Evolutionary conservation across 2,329 filamentous ascomycete species (phyloP).

Genomic region (Paecilomyces dactylethromorphus): DNA sequence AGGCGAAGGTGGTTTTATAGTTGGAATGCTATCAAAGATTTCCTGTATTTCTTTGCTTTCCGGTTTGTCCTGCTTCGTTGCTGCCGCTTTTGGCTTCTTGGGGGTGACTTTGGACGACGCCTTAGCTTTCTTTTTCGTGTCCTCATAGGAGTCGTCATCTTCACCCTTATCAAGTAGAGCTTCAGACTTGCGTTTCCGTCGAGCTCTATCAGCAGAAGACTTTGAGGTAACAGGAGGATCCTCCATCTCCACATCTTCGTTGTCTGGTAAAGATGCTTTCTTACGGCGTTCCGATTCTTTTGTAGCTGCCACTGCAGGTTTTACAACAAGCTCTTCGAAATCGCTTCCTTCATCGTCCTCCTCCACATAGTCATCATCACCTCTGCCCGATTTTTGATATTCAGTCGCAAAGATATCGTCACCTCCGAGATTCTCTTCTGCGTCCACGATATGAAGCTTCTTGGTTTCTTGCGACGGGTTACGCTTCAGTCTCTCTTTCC

Average conservation of each 20-base stretch:
- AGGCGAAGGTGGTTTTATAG: slow-evolving; percentile 74
- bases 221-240: slow-evolving; percentile 42
- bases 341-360: slow-evolving; percentile 60
- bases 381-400: slow-evolving; percentile 57
- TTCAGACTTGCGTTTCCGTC: slow-evolving; percentile 53
- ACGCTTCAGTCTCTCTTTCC: slow-evolving; percentile 12
- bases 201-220: slow-evolving; percentile 28
- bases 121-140: slow-evolving; percentile 50
- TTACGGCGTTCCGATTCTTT: slow-evolving; percentile 36
- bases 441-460: slow-evolving; percentile 47
- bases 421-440: slow-evolving; percentile 60
- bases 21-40: slow-evolving; percentile 83
- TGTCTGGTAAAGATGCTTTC: slow-evolving; percentile 22
- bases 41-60: slow-evolving; percentile 70
- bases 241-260: slow-evolving; percentile 49
- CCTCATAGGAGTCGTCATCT: slow-evolving; percentile 51
- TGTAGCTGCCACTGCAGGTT: slow-evolving; percentile 50
- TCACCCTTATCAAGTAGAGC: slow-evolving; percentile 46
- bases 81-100: slow-evolving; percentile 48
- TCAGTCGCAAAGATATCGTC: slow-evolving; percentile 80
- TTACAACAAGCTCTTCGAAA: slow-evolving; percentile 55
- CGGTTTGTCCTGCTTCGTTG: slow-evolving; percentile 59
- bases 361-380: slow-evolving; percentile 61
- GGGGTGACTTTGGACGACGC: slow-evolving; percentile 24
- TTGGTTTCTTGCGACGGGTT: slow-evolving; percentile 14